Evolutionary conservation across 1,139 yeast genomes (phyloP).

Genomic region (Diutina mesorugosa): DNA sequence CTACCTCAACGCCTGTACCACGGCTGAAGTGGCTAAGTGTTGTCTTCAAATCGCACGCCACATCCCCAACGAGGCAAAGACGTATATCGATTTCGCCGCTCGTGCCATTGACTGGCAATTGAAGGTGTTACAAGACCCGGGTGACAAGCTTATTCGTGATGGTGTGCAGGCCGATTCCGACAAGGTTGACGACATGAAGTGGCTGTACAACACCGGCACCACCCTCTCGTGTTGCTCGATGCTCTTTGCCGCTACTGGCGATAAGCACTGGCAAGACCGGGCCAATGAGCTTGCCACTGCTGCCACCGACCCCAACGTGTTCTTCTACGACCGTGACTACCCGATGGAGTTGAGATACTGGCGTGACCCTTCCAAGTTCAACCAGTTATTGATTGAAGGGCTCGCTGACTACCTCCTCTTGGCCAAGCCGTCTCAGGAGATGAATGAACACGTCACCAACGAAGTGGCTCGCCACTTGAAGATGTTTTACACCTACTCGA

Average conservation of each 20-base stretch:
- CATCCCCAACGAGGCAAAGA: slow-evolving; percentile 31
- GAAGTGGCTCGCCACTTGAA: slow-evolving; percentile 39
- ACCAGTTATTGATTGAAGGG: slow-evolving; percentile 56
- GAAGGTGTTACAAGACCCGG: slow-evolving; percentile 35
- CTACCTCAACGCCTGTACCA: slow-evolving; percentile 55
- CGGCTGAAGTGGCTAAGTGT: slow-evolving; percentile 61
- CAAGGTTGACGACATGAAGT: slow-evolving; percentile 37
- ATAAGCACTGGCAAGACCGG: slow-evolving; percentile 39
- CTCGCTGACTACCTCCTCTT: slow-evolving; percentile 50
- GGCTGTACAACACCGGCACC: slow-evolving; percentile 64
- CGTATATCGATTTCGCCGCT: slow-evolving; percentile 39
- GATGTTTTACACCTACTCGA: slow-evolving; percentile 43
- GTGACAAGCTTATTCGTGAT: slow-evolving; percentile 47
- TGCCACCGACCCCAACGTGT: slow-evolving; percentile 40
- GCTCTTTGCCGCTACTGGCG: slow-evolving; percentile 39
- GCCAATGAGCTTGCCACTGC: slow-evolving; percentile 53
- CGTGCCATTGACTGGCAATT: slow-evolving; percentile 45
- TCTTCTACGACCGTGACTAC: slow-evolving; percentile 57
- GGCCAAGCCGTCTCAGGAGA: slow-evolving; percentile 27
- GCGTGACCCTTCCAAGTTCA: slow-evolving; percentile 53
- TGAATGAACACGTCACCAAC: slow-evolving; percentile 21
- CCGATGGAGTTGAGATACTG: slow-evolving; percentile 44
- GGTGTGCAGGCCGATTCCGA: slow-evolving; percentile 43
- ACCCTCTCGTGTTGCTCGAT: slow-evolving; percentile 44
- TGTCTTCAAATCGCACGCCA: slow-evolving; percentile 46